phyloP scores from a whole-genome alignment of 108 stramenopile species.

The Epipyxis sp. region DNA sequence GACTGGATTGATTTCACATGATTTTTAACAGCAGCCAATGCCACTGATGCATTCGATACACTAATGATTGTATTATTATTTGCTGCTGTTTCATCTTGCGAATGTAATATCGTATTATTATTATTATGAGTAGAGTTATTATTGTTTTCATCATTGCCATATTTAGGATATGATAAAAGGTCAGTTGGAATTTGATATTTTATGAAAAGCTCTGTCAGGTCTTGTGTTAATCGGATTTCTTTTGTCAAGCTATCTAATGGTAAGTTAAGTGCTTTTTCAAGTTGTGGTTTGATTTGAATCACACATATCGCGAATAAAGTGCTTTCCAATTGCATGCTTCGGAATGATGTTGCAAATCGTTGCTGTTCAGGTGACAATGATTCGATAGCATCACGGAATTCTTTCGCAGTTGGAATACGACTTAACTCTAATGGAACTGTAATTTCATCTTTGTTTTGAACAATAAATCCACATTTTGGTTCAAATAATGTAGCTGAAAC shows the following conservation, averaged over 20 bases:
- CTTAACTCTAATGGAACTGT: slow-evolving; percentile 70
- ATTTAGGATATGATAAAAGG: slow-evolving; percentile 64
- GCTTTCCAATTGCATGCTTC: slow-evolving; percentile 72
- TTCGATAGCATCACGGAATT: slow-evolving; percentile 75
- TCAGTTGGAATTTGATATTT: slow-evolving; percentile 79
- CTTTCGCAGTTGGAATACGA: slow-evolving; percentile 72
- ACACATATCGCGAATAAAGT: slow-evolving; percentile 73
- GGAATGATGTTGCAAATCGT: slow-evolving; percentile 67
- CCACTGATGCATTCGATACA: too few relatives aligned
- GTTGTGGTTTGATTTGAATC: slow-evolving; percentile 78
- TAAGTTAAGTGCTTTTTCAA: slow-evolving; percentile 67
- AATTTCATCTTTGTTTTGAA: slow-evolving; percentile 81
- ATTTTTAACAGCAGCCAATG: too few relatives aligned
- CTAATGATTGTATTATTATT: too few relatives aligned
- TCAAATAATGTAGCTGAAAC: slow-evolving; percentile 57
- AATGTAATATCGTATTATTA: too few relatives aligned
- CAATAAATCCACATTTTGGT: slow-evolving; percentile 74
- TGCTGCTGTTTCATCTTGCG: too few relatives aligned
- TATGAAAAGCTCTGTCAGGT: slow-evolving; percentile 72
- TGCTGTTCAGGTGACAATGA: slow-evolving; percentile 78
- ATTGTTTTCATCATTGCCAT: too few relatives aligned
- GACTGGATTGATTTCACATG: too few relatives aligned
- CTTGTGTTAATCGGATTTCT: slow-evolving; percentile 73
- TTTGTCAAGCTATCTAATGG: slow-evolving; percentile 67
- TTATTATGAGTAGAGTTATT: too few relatives aligned